phyloP scores from a whole-genome alignment of 306 rosid species.

The Benincasa hispida region DNA sequence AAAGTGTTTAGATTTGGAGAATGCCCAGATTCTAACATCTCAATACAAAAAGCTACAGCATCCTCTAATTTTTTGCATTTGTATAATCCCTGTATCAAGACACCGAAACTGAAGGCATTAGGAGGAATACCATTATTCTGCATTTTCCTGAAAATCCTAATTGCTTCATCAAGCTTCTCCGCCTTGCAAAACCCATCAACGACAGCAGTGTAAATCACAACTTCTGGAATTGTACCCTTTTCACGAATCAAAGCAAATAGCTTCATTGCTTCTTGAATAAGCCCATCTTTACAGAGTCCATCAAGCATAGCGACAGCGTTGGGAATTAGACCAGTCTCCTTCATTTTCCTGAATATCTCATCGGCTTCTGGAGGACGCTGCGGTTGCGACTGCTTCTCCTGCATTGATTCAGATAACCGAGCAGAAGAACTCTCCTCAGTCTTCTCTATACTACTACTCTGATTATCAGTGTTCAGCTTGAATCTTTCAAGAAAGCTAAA shows the following conservation, averaged over 20 bases:
- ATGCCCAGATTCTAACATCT: constrained; percentile 78
- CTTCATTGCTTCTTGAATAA: constrained; percentile 87
- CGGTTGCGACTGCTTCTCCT: constrained; percentile 16
- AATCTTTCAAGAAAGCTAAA: constrained; percentile 56
- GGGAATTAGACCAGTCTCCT: constrained; percentile 89
- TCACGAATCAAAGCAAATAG: constrained; percentile 79
- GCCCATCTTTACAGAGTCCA: constrained; percentile 90
- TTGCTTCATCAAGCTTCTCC: constrained; percentile 59
- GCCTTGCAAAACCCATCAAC: constrained; percentile 79
- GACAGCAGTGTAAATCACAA: constrained; percentile 82
- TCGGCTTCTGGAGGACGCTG: constrained; percentile 49
- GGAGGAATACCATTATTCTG: constrained; percentile 53
- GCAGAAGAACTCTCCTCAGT: constrained; percentile 9
- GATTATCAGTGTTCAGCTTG: constrained; percentile 31
- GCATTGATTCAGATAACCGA: constrained; percentile 11
- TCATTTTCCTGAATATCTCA: constrained; percentile 81
- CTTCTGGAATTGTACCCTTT: constrained; percentile 86
- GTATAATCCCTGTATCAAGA: constrained; percentile 60
- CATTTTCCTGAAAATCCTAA: constrained; percentile 76
- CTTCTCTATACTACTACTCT: constrained; percentile 18
- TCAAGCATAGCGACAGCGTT: constrained; percentile 96
- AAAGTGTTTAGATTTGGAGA: constrained; percentile 69
- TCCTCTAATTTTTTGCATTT: constrained; percentile 37
- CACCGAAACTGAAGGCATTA: constrained; percentile 65
- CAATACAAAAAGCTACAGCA: constrained; percentile 52